These are phyloP conservation scores for Chenopodium berlandieri DNA, from an alignment of 148 eudicot genomes.

Conservation along the genomic window DNA sequence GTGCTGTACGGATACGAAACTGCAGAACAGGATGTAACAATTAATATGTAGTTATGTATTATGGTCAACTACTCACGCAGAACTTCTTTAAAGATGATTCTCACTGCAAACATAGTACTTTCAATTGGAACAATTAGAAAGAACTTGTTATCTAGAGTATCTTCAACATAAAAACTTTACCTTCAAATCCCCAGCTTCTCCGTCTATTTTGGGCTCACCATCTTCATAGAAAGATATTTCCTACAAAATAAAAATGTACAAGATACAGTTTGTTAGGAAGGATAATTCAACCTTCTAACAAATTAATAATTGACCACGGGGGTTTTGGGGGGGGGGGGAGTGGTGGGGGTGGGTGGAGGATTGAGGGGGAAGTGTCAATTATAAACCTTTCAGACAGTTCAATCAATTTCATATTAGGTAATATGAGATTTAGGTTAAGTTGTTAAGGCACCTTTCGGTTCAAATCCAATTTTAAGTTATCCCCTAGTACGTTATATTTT, in stretches of 20 bases:
- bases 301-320: too few relatives aligned
- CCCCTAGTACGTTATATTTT: neutral
- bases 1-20: conserved; percentile 91
- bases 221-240: conserved; percentile 89
- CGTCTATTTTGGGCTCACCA: conserved; percentile 92
- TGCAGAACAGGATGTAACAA: conserved; percentile 28
- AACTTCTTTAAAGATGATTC: neutral
- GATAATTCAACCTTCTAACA: neutral
- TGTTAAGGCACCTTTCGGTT: neutral
- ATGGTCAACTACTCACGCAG: too few relatives aligned
- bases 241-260: conserved; percentile 34
- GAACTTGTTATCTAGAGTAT: neutral
- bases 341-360: neutral
- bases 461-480: neutral
- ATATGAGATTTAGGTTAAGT: neutral
- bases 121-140: neutral
- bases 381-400: neutral
- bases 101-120: neutral
- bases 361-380: neutral
- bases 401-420: neutral
- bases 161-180: conserved; percentile 28
- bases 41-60: neutral
- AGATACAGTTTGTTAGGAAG: conserved; percentile 4
- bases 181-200: conserved; percentile 94
- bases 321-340: neutral